Base-by-base conservation (phyloP, 1,139 yeast species). In the Diutina pseudorugosa region DNA sequence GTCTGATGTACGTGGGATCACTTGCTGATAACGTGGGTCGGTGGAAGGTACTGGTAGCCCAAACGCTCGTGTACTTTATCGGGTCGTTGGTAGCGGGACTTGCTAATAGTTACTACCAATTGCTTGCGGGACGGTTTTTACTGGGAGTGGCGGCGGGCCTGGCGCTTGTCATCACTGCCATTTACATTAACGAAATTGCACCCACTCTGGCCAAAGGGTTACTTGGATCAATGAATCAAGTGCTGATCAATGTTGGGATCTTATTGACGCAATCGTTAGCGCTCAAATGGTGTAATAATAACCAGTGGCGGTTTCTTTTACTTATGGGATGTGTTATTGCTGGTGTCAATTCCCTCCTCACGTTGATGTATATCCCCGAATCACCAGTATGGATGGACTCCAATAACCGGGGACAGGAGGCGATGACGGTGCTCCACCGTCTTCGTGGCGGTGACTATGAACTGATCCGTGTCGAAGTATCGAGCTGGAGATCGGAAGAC, bases 91-190 rank as follows among this genome's bases (percentile, higher is more conserved):
- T 85, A 21, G 82, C 85, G 64, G 81, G 83, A 6, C 59, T 71
- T 16, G 72, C 87, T 16, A 69, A 73, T 51, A 62, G 71, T 12
- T 78, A 76, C 55, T 21, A 56, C 9, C 61, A 65, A 6, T 65
- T 91, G 57, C 62, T 80, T 16, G n/a, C 77, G 14, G 98, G 97
- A 0, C 72, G 98, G 55, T 75, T 89, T 53, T 61, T 87, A 5
- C 79, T 86, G 41, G 98, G 98, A 0, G 54, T 89, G 5, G 95
- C 87, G 2, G 95, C 96, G 8, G 98, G 98, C 4, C 73, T 84
- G 9, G 85, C 93, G 1, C 77, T 93, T 56, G 98, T 93, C 4
- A 80, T 86, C 14, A 85, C 91, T 0, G 94, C 98, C 0, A 68
- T 93, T 55, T 82, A 82, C 59, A 80, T 91, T 58, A 84, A 83